Percentiles rank a stretch among this genome's conserved stretches.
Conservation (phyloP, 257 asterid species). For the Solanum lycopersicoides region DNA sequence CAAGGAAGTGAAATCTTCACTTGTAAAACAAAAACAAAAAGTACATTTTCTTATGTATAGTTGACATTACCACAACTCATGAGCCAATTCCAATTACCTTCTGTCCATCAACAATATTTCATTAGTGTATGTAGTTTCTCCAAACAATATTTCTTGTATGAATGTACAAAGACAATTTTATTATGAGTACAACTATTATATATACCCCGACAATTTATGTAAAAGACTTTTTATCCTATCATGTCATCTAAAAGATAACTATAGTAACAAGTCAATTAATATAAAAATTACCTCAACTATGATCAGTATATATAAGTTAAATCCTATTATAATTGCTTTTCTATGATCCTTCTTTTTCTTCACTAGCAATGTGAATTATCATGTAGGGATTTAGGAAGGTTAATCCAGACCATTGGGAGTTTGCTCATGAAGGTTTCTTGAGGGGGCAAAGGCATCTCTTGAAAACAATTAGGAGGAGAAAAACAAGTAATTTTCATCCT, state of each 20-base stretch:
- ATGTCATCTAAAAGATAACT: neutral
- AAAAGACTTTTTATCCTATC: neutral
- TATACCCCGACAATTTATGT: neutral
- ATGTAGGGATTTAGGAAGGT: slow-evolving; percentile 46
- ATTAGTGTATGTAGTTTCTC: neutral
- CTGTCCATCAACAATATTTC: neutral
- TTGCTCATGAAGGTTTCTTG: slow-evolving; percentile 42
- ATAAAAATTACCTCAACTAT: neutral
- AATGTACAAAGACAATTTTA: neutral
- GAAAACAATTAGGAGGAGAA: slow-evolving; percentile 28
- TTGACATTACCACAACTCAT: neutral
- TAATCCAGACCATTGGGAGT: slow-evolving; percentile 44
- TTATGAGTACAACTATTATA: neutral
- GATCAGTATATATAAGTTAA: neutral
- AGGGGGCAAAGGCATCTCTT: slow-evolving; percentile 33
- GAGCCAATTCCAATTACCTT: neutral
- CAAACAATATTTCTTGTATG: neutral
- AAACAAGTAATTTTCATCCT: slow-evolving; percentile 4
- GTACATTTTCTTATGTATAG: neutral
- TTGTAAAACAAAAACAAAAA: neutral
- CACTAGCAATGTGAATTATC: neutral
- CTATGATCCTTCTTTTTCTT: neutral
- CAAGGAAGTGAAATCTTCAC: neutral
- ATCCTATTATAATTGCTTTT: neutral
- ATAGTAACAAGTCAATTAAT: neutral